These are phyloP conservation scores for Phytophthora macrochlamydospora DNA, from an alignment of 352 stramenopile genomes.

Conservation along the genomic window DNA sequence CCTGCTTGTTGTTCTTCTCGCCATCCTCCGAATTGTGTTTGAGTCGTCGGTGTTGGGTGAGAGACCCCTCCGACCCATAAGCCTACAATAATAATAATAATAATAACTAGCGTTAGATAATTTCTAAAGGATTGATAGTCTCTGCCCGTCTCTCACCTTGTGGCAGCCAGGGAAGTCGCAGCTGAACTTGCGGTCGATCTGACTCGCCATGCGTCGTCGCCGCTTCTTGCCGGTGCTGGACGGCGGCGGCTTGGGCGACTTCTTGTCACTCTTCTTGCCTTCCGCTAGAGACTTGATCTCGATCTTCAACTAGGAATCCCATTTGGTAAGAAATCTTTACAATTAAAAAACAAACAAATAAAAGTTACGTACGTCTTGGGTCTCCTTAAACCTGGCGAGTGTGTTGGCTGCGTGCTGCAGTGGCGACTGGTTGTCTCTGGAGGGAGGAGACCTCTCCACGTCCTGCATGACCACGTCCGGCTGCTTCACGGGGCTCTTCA, in stretches of 20 bases:
- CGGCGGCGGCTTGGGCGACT: constrained; percentile 19
- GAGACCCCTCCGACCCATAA: constrained; percentile 79
- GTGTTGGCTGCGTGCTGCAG: neutral
- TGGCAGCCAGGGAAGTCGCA: constrained; percentile 63
- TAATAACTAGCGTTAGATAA: constrained; percentile 1
- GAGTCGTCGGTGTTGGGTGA: constrained; percentile 81
- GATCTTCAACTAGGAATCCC: constrained; percentile 50
- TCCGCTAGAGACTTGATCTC: constrained; percentile 49
- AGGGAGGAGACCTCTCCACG: neutral
- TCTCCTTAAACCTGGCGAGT: constrained; percentile 56
- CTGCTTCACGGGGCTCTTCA: constrained; percentile 14
- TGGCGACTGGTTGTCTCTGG: constrained; percentile 11
- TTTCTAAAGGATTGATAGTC: too few species aligned
- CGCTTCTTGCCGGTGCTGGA: constrained; percentile 73
- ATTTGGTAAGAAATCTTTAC: constrained; percentile 1
- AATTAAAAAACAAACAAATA: neutral
- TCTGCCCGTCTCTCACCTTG: constrained; percentile 46
- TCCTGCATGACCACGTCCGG: constrained; percentile 27
- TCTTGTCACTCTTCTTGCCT: constrained; percentile 8
- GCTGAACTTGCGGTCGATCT: constrained; percentile 85
- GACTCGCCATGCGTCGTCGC: constrained; percentile 65
- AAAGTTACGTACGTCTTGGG: neutral
- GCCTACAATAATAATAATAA: constrained; percentile 38
- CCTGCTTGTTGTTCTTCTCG: constrained; percentile 36
- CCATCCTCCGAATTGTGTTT: constrained; percentile 58